Percentiles rank a stretch among this genome's conserved stretches.
phyloP scores from a whole-genome alignment of 2,329 filamentous ascomycete species.

The Xylaria sp. region DNA sequence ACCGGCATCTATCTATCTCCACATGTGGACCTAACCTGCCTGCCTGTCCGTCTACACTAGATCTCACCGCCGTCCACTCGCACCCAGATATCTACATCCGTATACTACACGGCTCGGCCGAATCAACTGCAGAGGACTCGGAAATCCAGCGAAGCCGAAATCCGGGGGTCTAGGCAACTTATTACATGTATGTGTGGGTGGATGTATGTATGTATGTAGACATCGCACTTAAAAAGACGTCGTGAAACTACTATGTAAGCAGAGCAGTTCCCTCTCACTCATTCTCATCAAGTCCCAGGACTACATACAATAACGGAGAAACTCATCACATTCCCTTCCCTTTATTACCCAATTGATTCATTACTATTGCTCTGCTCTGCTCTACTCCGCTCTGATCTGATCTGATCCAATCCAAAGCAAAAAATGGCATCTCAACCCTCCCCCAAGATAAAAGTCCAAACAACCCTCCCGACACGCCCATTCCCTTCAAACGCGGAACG shows the following conservation, averaged over 20 bases:
- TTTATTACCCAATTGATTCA: neutral
- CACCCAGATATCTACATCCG: neutral
- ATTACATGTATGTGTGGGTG: too few relatives aligned
- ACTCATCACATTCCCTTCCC: neutral
- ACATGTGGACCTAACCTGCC: neutral
- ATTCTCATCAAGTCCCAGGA: neutral
- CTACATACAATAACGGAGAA: neutral
- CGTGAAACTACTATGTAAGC: too few relatives aligned
- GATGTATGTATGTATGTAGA: neutral
- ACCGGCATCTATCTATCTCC: neutral
- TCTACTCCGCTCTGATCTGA: too few relatives aligned
- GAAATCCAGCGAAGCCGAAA: conserved; percentile 6
- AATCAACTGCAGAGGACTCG: too few relatives aligned
- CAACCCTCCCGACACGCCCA: conserved; percentile 40
- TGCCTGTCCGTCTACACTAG: neutral
- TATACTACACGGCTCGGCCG: neutral
- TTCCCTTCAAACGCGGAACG: conserved; percentile 42
- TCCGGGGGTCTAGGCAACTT: neutral
- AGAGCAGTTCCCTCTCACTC: neutral
- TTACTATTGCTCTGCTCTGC: too few relatives aligned
- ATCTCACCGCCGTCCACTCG: conserved; percentile 10
- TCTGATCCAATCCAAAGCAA: neutral
- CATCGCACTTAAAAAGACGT: neutral
- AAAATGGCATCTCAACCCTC: conserved; percentile 14
- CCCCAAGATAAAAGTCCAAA: conserved; percentile 30